phyloP scores from a whole-genome alignment of 169 alveolate species.

The Cyclospora cayetanensis region DNA sequence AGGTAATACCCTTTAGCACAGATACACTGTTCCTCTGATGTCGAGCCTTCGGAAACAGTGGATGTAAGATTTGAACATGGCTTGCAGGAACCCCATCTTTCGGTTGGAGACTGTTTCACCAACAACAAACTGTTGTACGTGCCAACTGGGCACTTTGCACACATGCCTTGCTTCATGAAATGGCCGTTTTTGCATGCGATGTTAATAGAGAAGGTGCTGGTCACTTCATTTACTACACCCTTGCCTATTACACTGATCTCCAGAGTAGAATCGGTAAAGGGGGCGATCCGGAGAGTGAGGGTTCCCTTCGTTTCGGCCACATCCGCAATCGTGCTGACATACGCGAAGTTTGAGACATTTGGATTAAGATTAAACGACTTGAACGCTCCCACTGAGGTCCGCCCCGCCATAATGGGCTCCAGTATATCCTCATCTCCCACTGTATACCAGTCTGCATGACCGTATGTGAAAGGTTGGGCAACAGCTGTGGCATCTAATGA shows the following conservation, averaged over 20 bases:
- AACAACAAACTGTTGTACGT: constrained; percentile 78
- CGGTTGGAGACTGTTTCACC: constrained; percentile 69
- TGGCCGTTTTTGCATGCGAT: constrained; percentile 78
- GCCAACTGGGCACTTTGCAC: constrained; percentile 81
- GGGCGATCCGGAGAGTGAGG: constrained; percentile 21
- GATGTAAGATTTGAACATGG: background rate
- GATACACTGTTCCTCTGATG: constrained; percentile 77
- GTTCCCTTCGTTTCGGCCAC: constrained; percentile 70
- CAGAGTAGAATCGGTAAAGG: background rate
- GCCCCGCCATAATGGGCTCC: constrained; percentile 18
- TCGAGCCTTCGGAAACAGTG: constrained; percentile 76
- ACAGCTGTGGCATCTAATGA: constrained; percentile 44
- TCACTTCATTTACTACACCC: constrained; percentile 72
- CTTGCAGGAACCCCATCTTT: constrained; percentile 71
- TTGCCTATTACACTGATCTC: constrained; percentile 51
- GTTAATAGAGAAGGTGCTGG: constrained; percentile 24
- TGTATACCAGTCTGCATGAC: constrained; percentile 21
- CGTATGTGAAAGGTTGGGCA: background rate
- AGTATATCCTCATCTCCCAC: constrained; percentile 31
- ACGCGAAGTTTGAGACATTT: background rate
- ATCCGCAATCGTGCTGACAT: background rate
- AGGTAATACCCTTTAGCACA: constrained; percentile 83
- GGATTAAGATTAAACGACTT: background rate
- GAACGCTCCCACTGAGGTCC: background rate
- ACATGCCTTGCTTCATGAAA: constrained; percentile 68